Conservation (phyloP, 495 filamentous ascomycete genomes). For the Collariella sp. region DNA sequence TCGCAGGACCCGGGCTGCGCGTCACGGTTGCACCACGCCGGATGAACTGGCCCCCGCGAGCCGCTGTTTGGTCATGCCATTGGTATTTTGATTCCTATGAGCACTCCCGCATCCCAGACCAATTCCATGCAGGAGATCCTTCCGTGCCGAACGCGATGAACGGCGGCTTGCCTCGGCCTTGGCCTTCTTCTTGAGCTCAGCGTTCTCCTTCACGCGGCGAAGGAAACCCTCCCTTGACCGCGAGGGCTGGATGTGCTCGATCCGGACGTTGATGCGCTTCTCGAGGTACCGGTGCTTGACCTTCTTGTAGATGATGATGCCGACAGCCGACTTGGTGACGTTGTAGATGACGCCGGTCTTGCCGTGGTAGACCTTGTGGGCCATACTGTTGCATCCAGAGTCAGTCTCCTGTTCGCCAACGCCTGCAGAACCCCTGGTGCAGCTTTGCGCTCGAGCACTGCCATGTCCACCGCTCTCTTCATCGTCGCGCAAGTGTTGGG, state of each 20-base stretch:
- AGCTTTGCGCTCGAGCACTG: neutral
- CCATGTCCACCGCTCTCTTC: neutral
- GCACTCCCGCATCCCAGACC: conserved; percentile 34
- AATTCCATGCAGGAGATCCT: conserved; percentile 30
- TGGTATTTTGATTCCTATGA: conserved; percentile 37
- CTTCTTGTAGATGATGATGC: conserved; percentile 97
- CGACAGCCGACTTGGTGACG: conserved; percentile 90
- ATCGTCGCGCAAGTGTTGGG: neutral
- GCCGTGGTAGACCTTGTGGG: conserved; percentile 98
- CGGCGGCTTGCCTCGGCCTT: conserved; percentile 68
- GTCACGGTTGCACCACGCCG: conserved; percentile 11
- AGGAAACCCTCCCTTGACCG: conserved; percentile 94
- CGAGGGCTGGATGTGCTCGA: conserved; percentile 93
- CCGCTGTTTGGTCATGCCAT: conserved; percentile 27
- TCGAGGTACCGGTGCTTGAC: conserved; percentile 97
- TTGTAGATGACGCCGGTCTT: conserved; percentile 98
- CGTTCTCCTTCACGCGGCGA: conserved; percentile 91
- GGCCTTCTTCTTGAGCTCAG: conserved; percentile 79
- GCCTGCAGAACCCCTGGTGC: neutral
- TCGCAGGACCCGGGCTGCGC: neutral
- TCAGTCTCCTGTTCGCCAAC: conserved; percentile 15
- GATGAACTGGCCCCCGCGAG: conserved; percentile 10
- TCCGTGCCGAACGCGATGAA: conserved; percentile 35
- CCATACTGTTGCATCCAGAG: conserved; percentile 59
- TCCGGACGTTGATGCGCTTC: conserved; percentile 97